phyloP scores from a whole-genome alignment of 208 protist genomes.

The Trichomonas tenax region DNA sequence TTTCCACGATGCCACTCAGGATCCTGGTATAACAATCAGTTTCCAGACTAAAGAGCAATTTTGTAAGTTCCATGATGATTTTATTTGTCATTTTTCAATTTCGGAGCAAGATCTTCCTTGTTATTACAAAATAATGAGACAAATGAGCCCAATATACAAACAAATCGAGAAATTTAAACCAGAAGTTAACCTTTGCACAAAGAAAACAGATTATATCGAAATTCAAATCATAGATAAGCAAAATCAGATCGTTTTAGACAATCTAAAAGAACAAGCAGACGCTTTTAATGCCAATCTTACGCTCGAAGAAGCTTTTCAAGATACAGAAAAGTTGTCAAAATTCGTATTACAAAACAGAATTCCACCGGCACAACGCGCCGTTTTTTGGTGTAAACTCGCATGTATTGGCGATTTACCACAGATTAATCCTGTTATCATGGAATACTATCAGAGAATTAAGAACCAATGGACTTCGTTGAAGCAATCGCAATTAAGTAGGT shows the following conservation, averaged over 20 bases:
- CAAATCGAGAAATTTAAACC: background rate
- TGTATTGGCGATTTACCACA: background rate
- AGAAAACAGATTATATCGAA: background rate
- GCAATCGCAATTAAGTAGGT: background rate
- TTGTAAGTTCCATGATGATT: background rate
- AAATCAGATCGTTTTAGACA: background rate
- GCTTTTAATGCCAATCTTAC: background rate
- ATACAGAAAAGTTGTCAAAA: background rate
- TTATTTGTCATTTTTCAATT: background rate
- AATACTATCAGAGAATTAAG: background rate
- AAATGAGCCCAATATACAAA: background rate
- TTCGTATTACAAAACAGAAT: background rate
- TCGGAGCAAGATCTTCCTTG: background rate
- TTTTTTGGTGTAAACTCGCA: background rate
- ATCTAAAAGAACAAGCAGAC: background rate
- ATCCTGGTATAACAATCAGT: background rate
- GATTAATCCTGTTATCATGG: background rate
- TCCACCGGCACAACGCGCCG: background rate
- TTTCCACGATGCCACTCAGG: background rate
- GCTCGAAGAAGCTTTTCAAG: background rate
- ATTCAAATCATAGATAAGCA: background rate
- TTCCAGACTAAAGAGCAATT: background rate
- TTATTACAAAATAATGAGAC: background rate
- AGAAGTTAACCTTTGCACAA: background rate
- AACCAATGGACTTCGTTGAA: background rate